Evolutionary conservation across 306 rosid species (phyloP).

Genomic region (Canavalia ensiformis): DNA sequence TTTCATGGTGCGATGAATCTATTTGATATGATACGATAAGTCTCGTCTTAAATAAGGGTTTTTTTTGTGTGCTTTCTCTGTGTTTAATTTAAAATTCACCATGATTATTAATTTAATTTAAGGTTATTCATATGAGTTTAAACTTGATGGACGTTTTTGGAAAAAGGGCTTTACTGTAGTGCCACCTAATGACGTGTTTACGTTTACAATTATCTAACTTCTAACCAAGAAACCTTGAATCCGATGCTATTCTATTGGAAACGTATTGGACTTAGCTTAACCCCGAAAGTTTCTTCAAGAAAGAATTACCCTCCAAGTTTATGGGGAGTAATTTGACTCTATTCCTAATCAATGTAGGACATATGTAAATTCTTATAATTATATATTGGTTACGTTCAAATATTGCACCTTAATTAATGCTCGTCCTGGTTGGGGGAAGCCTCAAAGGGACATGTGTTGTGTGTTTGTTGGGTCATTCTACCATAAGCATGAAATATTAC

Average conservation of each 20-base stretch:
- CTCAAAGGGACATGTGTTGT: neutral
- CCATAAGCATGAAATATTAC: neutral
- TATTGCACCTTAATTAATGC: constrained; percentile 3
- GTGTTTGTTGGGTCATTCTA: constrained; percentile 25
- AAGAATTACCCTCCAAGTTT: neutral
- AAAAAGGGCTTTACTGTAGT: neutral
- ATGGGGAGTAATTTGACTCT: neutral
- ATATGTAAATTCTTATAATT: neutral
- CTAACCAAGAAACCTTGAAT: no score
- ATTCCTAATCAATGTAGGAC: neutral
- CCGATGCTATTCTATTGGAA: neutral
- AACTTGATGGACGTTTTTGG: neutral
- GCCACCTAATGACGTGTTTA: neutral
- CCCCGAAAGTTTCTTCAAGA: neutral
- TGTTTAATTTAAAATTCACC: neutral
- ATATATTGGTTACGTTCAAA: constrained; percentile 25
- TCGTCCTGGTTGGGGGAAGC: constrained; percentile 25
- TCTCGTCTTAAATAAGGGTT: neutral
- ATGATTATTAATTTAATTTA: neutral
- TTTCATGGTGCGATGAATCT: neutral
- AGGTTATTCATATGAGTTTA: neutral
- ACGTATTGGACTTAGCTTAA: neutral
- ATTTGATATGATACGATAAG: neutral
- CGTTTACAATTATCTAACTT: neutral
- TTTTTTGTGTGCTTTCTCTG: neutral